These are phyloP conservation scores for Cutaneotrichosporon sp. DNA, from an alignment of 1,284 basidiomycete genomes.

Conservation along the genomic window DNA sequence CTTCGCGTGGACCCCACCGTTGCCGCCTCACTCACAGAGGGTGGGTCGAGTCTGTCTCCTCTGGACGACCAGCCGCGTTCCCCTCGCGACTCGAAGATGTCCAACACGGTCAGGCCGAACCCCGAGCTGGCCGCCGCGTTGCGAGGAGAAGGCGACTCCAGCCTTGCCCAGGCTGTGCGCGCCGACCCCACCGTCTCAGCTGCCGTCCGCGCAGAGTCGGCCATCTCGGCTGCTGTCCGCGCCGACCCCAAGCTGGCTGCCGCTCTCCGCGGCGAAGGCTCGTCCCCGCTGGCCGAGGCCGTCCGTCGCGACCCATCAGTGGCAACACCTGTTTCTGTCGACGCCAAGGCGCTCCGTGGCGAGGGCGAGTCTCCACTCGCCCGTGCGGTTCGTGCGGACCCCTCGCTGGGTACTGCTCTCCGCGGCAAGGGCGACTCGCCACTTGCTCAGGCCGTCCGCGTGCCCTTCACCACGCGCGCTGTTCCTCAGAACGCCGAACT, in stretches of 20 bases:
- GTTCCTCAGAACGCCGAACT: neutral
- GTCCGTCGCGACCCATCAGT: neutral
- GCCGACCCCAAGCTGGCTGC: constrained; percentile 7
- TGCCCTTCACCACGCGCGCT: neutral
- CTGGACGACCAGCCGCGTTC: neutral
- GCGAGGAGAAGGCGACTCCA: constrained; percentile 1
- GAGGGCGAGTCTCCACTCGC: constrained; percentile 2
- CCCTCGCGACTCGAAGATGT: neutral
- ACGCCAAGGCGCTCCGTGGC: neutral
- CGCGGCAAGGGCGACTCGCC: constrained; percentile 5
- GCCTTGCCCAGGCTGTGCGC: neutral
- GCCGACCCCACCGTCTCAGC: constrained; percentile 3
- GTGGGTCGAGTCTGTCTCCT: neutral
- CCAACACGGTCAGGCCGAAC: neutral
- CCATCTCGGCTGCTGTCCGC: constrained; percentile 1
- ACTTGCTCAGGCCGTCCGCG: neutral
- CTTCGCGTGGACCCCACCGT: constrained; percentile 1
- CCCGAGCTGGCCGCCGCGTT: constrained; percentile 1
- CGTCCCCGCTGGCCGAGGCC: neutral
- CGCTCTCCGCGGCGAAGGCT: constrained; percentile 1
- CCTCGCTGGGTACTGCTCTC: neutral
- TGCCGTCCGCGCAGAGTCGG: neutral
- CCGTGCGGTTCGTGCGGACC: constrained; percentile 1
- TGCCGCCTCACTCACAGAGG: neutral
- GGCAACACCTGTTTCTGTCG: neutral